These are phyloP conservation scores for Vinca minor DNA, from an alignment of 257 asterid genomes.

Conservation along the genomic window DNA sequence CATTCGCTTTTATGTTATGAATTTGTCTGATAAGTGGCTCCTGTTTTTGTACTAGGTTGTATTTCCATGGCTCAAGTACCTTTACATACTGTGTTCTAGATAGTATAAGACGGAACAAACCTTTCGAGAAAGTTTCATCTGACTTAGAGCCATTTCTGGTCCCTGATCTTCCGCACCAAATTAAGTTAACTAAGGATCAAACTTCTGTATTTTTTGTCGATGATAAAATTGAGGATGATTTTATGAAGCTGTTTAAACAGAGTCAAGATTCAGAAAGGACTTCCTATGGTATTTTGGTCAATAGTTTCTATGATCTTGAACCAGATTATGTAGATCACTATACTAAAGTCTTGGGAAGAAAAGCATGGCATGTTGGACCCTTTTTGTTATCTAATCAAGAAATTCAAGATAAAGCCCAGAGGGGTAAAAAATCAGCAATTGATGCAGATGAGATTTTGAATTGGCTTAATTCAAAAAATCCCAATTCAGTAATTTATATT, in stretches of 20 bases:
- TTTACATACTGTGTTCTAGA: conserved; percentile 20
- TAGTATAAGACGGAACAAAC: conserved; percentile 14
- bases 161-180: conserved; percentile 26
- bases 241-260: background rate
- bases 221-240: background rate
- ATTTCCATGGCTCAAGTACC: conserved; percentile 38
- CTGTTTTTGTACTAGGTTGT: no score
- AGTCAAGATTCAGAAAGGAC: conserved; percentile 17
- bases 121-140: conserved; percentile 19
- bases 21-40: no score
- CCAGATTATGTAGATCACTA: conserved; percentile 32
- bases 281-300: conserved; percentile 30
- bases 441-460: conserved; percentile 41
- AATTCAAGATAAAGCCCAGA: conserved; percentile 7
- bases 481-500: conserved; percentile 43
- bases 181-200: conserved; percentile 17
- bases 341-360: conserved; percentile 23
- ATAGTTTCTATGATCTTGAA: conserved; percentile 51
- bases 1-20: no score
- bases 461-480: conserved; percentile 49
- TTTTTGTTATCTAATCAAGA: conserved; percentile 18
- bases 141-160: conserved; percentile 30
- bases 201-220: conserved; percentile 13
- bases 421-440: conserved; percentile 37
- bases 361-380: conserved; percentile 44